Base-by-base conservation (phyloP, 345 rosid species). In the Sapria himalayana region DNA sequence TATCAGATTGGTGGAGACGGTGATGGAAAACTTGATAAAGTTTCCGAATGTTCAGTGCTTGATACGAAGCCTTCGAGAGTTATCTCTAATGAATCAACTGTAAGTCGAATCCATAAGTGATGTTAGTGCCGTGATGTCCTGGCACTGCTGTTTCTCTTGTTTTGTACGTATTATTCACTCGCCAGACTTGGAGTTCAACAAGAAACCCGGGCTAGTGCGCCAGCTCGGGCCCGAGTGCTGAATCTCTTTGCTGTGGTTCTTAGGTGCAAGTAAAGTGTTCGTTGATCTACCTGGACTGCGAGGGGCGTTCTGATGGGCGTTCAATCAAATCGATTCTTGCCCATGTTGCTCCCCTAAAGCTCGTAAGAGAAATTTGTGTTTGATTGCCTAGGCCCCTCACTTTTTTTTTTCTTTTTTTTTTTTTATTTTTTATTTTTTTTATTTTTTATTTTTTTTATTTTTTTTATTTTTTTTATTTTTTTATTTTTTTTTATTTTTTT, bases 21-120 rank as follows among this genome's bases (percentile, higher is more conserved):
- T 59, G 91, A 82, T 51, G 91, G 91, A 50, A 79, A 71, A 59
- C 63, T 82, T 48, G 98, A 89, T 60, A 94, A 82, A 66, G 89
- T 66, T 49, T 56, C 93, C 65, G 93, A 92, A 45, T 66, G 74
- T 69, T 71, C 76, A 64, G 72, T 82, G 52, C 77, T 82, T 41
- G 98, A 89, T 70, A 66, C 77, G 40, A 71, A 70, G 63, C 98
- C 98, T 45, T 89, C 98, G 2, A 89, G 79, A 82, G 98, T 89
- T 59, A 71, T 79, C 45, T 76, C 94, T 1, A 72, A 56, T 60
- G 98, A 89, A 65, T 65, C 79, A 46, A 79, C 92, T 33, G 98
- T 89, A 74, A 78, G 98, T 66, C 52, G 49, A 40, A 32, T n/a
- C 56, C 39, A 31, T 21, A 32, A 31, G n/a, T 20, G 2, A 4